Evolutionary conservation across 1,284 basidiomycete species (phyloP), one percentile per base, ranked within the genome.

Genomic region (Boletus mariae): DNA sequence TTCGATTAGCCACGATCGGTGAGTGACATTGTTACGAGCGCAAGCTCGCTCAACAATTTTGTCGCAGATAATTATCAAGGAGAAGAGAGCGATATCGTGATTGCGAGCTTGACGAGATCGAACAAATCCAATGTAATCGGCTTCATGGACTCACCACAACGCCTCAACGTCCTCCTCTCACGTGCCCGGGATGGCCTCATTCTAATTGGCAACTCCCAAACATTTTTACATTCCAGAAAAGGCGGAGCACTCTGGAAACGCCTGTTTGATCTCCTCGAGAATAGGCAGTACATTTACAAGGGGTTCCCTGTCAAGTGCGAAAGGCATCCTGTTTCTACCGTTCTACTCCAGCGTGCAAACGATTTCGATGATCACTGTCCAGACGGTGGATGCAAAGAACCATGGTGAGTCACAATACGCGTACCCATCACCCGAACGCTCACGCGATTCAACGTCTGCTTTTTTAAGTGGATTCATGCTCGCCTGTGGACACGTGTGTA

Each of bases 11-110:
- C 0, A 85, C 84, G 0, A 84, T 85, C 13, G 83, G 83, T 82
- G 55, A 42, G 69, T 1, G 0, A 40, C 11, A 20, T 35, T 10
- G 13, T 15, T n/a, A n/a, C 12, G 15, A 6, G 15, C 15, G 13
- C 15, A 35, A 15, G 12, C 5, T 35, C 34, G 34, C 34, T 35
- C 15, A n/a, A n/a, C 34, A 6, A 35, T 35, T 10, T 15, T 26
- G 9, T 17, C 2, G 20, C 20, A 83, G 82, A 83, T 50, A 83
- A 83, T 52, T 83, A 83, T 53, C 84, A 86, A 59, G 84, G 85
- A 17, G 84, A 87, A 60, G 84, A 87, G 61, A 80, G 80, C 45
- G 74, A 85, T 17, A 80, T 87, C 49, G 82, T 87, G n/a, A 71
- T 87, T 28, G 71, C 74, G 7, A 80, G 77, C 5, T 65, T 87